Percentiles rank a stretch among this genome's conserved stretches.
phyloP scores from a whole-genome alignment of 176 grass and related monocot species.

The Juncus inflexus region DNA sequence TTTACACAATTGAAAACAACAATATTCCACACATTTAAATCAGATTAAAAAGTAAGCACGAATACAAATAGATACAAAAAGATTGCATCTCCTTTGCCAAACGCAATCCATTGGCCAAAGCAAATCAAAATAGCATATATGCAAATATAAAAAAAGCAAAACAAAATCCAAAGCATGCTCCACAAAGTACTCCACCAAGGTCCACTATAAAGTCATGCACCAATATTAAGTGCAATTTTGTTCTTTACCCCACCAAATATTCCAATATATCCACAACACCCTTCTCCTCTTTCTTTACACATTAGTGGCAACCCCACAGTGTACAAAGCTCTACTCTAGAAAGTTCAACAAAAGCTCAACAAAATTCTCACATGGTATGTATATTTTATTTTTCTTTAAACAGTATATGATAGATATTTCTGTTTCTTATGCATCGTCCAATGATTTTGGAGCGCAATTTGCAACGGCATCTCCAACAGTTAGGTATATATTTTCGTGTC shows the following conservation, averaged over 20 bases:
- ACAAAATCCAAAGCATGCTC: not conserved
- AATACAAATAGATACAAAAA: too few species aligned
- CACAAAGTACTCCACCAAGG: not conserved
- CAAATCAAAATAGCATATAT: not conserved
- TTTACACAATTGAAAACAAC: too few species aligned
- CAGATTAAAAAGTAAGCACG: too few species aligned
- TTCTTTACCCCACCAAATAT: not conserved
- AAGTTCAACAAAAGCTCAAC: not conserved
- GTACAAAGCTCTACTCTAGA: not conserved
- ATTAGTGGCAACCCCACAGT: not conserved
- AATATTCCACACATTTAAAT: too few species aligned
- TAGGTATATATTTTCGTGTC: constrained; percentile 61
- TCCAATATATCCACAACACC: not conserved
- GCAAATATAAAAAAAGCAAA: not conserved
- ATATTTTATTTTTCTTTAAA: constrained; percentile 7
- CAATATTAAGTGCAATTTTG: not conserved
- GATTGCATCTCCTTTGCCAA: too few species aligned
- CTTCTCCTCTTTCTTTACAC: not conserved
- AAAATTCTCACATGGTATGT: constrained; percentile 1
- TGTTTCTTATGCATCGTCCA: constrained; percentile 41
- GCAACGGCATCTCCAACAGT: constrained; percentile 57
- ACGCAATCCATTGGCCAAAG: too few species aligned
- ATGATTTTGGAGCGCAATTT: constrained; percentile 38
- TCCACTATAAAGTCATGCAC: not conserved
- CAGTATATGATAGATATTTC: not conserved